A percentile compares a stretch with the other conserved stretches of the same genome.
These are phyloP conservation scores for Alternaria panax DNA, from an alignment of 2,329 filamentous ascomycete genomes.

Conservation along the genomic window DNA sequence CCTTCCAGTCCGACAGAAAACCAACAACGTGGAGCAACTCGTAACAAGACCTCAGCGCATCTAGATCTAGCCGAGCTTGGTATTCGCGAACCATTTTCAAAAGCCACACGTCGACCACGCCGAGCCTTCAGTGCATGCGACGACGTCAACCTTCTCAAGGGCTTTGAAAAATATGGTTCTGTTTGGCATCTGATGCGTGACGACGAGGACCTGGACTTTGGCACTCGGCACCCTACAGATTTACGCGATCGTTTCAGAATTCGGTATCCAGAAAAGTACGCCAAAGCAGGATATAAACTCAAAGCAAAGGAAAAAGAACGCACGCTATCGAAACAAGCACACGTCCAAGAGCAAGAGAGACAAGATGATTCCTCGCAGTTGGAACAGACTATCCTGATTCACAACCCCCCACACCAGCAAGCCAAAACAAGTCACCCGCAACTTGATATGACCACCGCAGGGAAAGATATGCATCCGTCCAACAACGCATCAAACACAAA, in stretches of 20 bases:
- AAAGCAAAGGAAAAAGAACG: conserved; percentile 42
- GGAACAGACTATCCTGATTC: background rate
- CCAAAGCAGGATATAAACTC: conserved; percentile 55
- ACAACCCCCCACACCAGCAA: background rate
- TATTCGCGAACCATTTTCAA: conserved; percentile 59
- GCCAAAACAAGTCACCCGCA: background rate
- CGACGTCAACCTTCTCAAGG: conserved; percentile 65
- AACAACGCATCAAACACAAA: background rate
- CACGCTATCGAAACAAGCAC: conserved; percentile 3
- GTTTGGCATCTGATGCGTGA: conserved; percentile 67
- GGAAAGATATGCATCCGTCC: background rate
- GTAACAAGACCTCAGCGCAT: conserved; percentile 29
- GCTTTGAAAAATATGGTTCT: conserved; percentile 66
- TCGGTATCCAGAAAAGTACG: conserved; percentile 65
- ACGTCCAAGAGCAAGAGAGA: background rate
- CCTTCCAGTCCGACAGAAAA: background rate
- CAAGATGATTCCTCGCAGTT: background rate
- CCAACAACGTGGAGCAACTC: conserved; percentile 21
- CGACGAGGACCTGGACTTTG: conserved; percentile 61
- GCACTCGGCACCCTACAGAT: conserved; percentile 62
- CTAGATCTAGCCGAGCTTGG: conserved; percentile 54
- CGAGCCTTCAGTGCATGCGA: conserved; percentile 64
- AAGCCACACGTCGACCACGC: conserved; percentile 61
- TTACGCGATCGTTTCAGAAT: conserved; percentile 69
- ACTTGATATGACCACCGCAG: background rate